Percentiles rank a stretch among this genome's conserved stretches.
Evolutionary conservation across 305 asterid species (phyloP).

Genomic region (Solanum hybrid): DNA sequence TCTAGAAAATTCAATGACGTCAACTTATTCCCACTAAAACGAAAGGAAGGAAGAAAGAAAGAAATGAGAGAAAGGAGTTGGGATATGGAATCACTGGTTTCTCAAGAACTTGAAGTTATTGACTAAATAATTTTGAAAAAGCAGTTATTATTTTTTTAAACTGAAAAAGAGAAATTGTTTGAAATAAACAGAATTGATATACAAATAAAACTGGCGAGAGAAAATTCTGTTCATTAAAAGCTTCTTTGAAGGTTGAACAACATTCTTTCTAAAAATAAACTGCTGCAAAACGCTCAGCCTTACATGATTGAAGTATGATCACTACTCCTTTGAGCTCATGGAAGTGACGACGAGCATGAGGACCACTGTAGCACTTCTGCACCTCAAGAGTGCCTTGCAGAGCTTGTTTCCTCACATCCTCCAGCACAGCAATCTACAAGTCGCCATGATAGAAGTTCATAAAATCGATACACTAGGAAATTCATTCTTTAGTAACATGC

Average conservation of each 20-base stretch:
- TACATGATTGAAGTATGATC: constrained; percentile 66
- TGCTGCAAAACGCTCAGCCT: constrained; percentile 11
- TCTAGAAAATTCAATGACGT: neutral
- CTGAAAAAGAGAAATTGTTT: neutral
- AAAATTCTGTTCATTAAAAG: neutral
- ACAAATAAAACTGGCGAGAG: neutral
- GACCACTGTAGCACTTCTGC: constrained; percentile 56
- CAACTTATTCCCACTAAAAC: neutral
- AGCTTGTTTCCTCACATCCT: constrained; percentile 52
- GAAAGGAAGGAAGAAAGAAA: neutral
- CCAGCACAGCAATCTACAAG: constrained; percentile 59
- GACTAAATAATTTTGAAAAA: neutral
- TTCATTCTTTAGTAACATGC: neutral
- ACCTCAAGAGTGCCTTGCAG: constrained; percentile 64
- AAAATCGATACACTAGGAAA: neutral
- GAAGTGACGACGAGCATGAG: constrained; percentile 44
- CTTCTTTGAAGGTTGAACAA: neutral
- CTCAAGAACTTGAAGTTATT: neutral
- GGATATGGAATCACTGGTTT: neutral
- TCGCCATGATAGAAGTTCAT: neutral
- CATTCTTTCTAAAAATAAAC: neutral
- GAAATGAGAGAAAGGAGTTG: neutral
- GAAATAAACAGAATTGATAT: neutral
- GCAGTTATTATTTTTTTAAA: neutral
- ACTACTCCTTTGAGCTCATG: constrained; percentile 52